Conservation (phyloP, 2,329 filamentous ascomycete genomes). For the Colletotrichum camelliae region DNA sequence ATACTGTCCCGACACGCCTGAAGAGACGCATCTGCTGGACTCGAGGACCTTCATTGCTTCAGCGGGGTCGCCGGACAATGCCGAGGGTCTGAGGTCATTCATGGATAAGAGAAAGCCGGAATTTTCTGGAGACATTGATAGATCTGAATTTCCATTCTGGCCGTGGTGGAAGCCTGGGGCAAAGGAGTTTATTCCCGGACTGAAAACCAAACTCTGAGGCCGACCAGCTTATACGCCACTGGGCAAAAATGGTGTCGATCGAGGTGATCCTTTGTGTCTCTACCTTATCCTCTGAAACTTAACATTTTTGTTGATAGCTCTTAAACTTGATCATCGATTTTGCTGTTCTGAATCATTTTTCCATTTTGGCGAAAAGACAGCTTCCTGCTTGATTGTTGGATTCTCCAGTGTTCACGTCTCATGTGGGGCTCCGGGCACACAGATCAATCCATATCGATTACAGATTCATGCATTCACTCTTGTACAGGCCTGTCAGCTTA, state of each 20-base stretch:
- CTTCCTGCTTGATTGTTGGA: neutral
- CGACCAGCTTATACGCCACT: neutral
- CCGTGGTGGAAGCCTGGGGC: neutral
- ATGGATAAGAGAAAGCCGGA: neutral
- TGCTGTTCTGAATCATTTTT: neutral
- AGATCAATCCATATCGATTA: neutral
- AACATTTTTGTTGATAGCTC: neutral
- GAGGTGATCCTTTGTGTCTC: neutral
- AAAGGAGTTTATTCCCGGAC: neutral
- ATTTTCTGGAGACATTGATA: neutral
- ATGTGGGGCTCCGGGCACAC: neutral
- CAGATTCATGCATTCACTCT: neutral
- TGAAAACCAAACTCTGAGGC: neutral
- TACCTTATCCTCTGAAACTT: neutral
- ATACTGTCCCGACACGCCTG: neutral
- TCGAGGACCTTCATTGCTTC: neutral
- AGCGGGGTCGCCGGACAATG: neutral
- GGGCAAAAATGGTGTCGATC: accelerated
- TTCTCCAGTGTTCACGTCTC: neutral
- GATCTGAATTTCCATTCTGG: neutral
- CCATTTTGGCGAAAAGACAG: neutral
- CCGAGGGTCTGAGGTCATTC: neutral
- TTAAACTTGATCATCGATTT: neutral
- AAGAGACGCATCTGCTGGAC: conserved; percentile 4
- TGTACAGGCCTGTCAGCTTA: neutral